Evolutionary conservation across 2,329 filamentous ascomycete genomes (phyloP), one percentile per base, ranked within the genome.

Genomic region (Lomentospora prolificans): DNA sequence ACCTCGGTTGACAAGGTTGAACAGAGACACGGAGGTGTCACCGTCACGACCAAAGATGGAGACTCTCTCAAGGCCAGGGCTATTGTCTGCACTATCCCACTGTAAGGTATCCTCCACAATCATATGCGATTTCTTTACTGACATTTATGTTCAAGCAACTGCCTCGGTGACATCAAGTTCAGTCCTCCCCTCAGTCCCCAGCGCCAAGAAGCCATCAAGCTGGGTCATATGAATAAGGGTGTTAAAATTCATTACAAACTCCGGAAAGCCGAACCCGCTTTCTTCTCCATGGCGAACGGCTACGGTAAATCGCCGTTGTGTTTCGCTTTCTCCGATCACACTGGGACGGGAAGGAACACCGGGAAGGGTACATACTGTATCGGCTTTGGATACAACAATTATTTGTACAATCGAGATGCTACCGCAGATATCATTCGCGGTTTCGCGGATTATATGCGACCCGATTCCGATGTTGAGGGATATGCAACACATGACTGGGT

Each of bases 401-500:
- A 33, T 33, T 14, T 33, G 14, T 33, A 33, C 30, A 33, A 33
- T 33, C 30, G 30, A 33, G 30, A 33, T 6, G 30, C 30, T 33
- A 33, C 7, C 30, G 30, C 6, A 14, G 30, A 33, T 7, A 33
- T 33, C 14, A 14, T 33, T 14, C 6, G 14, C 30, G 30, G 7
- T 14, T 33, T 33, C 14, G 30, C 7, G 30, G 30, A 33, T 14
- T 33, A 33, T 14, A 33, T 33, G 30, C 30, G 30, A 6, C 30
- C 30, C 14, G 30, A 14, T 6, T 33, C 58, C 57, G 17, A 55
- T 25, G 53, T 60, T 33, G 58, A 60, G 25, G 60, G 58, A 31
- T 27, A 55, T 14, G 53, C 60, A 51, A 61, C 56, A 28, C 65
- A 66, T 41, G 58, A 67, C 58, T 67, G 64, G 64, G 44, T 55